A percentile compares a stretch with the other conserved stretches of the same genome.
Conservation (phyloP, 306 rosid genomes). For the Oxytropis ochrocephala region DNA sequence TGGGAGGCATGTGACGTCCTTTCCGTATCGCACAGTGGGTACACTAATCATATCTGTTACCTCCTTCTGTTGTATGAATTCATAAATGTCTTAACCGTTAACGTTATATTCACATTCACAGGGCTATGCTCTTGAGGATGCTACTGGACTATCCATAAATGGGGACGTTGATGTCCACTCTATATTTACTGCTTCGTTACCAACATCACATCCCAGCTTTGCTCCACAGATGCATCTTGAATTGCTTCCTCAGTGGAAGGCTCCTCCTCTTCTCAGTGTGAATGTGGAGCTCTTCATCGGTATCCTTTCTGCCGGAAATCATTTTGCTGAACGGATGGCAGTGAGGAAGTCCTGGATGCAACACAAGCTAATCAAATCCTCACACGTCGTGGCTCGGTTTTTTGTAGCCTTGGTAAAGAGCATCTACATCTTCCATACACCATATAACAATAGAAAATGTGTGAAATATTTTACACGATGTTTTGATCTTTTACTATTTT, state of each 20-base stretch:
- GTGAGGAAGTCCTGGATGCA: slow-evolving; percentile 99
- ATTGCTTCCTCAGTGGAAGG: slow-evolving; percentile 70
- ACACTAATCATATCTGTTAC: slow-evolving; percentile 13
- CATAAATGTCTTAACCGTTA: background rate
- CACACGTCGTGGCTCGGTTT: slow-evolving; percentile 72
- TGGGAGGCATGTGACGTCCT: slow-evolving; percentile 83
- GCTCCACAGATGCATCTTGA: slow-evolving; percentile 82
- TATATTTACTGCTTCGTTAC: slow-evolving; percentile 72
- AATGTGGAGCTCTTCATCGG: slow-evolving; percentile 77
- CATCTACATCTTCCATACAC: background rate
- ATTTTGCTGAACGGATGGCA: slow-evolving; percentile 96
- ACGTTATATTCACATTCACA: slow-evolving; percentile 29
- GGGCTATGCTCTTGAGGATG: slow-evolving; percentile 98
- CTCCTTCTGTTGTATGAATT: background rate
- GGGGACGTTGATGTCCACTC: slow-evolving; percentile 88
- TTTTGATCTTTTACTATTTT: slow-evolving; percentile 22
- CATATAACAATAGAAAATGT: background rate
- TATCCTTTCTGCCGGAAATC: slow-evolving; percentile 92
- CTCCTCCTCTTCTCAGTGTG: slow-evolving; percentile 42
- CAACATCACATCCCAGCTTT: slow-evolving; percentile 90
- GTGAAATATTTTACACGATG: background rate
- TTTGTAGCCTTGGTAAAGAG: slow-evolving; percentile 86
- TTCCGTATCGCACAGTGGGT: slow-evolving; percentile 90
- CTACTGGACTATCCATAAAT: slow-evolving; percentile 77
- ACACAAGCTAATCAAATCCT: slow-evolving; percentile 65